Base-by-base conservation (phyloP, 495 filamentous ascomycete species). In the Talaromyces borbonicus region DNA sequence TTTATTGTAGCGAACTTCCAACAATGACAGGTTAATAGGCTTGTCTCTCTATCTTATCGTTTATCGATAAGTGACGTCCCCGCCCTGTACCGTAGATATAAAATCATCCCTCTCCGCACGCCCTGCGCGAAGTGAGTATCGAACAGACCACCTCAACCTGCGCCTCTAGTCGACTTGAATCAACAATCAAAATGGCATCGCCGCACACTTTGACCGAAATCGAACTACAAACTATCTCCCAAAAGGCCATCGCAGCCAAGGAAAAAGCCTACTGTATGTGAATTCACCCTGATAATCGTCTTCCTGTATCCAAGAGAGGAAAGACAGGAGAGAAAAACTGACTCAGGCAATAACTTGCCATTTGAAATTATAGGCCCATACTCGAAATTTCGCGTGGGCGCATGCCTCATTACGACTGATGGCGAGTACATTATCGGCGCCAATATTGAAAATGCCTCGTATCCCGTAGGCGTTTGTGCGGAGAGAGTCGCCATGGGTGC, bases 401-500 rank as follows among this genome's bases (percentile, higher is more conserved):
- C 84, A 37, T 79, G 82, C 25, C 64, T 98, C 44, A 78, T 98
- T 47, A 79, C 80, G 14, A 49, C 65, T 15, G 69, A 74, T 20
- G 78, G 72, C n/a, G 65, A 67, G 42, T 83, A 74, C 51, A 69
- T 87, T 53, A 57, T 65, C 37, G 92, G 92, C 16, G 89, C 84
- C 37, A 98, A 98, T 62, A 79, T 98, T 22, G 92, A 98, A 66
- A 97, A 97, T 62, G 92, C 85, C 1, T 73, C 81, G 19, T 97
- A 94, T 57, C 90, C 90, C 4, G 88, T 96, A 16, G 85, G 85
- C 0, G 90, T 84, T 0, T 98, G 92, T 59, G 92, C 92, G n/a
- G 92, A 97, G 74, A 71, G 89, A 26, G 83, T 86, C 8, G 85
- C 90, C 2, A 65, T 96, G 51, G 84, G 75, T 2, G 87, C 77